Percentiles rank a stretch among this genome's conserved stretches.
Conservation (phyloP, 176 grass and related monocot genomes). For the Carex littledalei region DNA sequence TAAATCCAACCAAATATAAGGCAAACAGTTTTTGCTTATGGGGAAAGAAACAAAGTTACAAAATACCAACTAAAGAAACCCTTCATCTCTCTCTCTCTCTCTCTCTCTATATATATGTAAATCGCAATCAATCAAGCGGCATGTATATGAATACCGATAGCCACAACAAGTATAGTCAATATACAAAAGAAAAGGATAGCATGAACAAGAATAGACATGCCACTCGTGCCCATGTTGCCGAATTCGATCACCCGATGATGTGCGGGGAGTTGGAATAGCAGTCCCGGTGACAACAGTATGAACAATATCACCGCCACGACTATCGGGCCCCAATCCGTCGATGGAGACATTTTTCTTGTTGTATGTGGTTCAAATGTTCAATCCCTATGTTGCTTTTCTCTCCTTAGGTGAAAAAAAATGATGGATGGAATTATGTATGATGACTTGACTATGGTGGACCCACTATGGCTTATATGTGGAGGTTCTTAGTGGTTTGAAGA, state of each 20-base stretch:
- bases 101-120: no score
- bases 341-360: constrained; percentile 12
- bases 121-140: constrained; percentile 36
- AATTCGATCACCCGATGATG: constrained; percentile 63
- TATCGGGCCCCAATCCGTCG: constrained; percentile 80
- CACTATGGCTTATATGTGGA: constrained; percentile 31
- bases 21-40: background rate
- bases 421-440: constrained; percentile 10
- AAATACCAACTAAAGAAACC: constrained; percentile 1
- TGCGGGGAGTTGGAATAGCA: constrained; percentile 72
- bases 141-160: constrained; percentile 69
- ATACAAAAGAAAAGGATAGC: constrained; percentile 78
- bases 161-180: constrained; percentile 68
- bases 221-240: constrained; percentile 79
- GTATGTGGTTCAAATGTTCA: background rate
- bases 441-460: constrained; percentile 29
- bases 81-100: background rate
- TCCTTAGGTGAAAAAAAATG: background rate
- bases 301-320: constrained; percentile 87
- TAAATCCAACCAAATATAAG: constrained; percentile 18
- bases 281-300: constrained; percentile 67
- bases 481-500: background rate
- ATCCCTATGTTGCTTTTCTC: background rate
- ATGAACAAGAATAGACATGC: constrained; percentile 76
- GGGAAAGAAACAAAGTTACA: background rate